Evolutionary conservation across 202 grass and related monocot genomes (phyloP), one percentile per base, ranked within the genome.

Genomic region (Musa balbisiana): DNA sequence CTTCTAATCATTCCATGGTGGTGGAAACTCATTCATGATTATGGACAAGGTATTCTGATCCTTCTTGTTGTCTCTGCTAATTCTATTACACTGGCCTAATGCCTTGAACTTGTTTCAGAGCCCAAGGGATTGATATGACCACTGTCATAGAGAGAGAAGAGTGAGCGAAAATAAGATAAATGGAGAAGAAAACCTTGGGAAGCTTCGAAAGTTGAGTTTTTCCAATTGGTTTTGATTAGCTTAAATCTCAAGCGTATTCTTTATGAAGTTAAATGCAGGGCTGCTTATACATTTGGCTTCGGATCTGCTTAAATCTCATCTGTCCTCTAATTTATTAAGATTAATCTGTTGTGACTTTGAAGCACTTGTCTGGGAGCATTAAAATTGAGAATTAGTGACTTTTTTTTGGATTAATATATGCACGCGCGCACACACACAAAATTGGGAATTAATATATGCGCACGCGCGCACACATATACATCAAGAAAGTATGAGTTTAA

Each of bases 171-270:
- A 83, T 86, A 2, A 93, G 90, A 73, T 69, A 89, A 25, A 88
- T 91, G 74, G 90, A 98, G 81, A 93, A 43, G 33, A 89, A 68
- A 89, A 97, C 80, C 84, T 97, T 49, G 78, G 86, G 62, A 98
- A 93, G 77, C 82, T 93, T 2, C 68, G 81, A 52, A 85, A 98
- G 81, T 93, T 98, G 27, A 76, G 84, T 60, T 63, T 89, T 79
- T 93, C 88, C 1, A 93, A 98, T 80, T 98, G 94, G 94, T 98
- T 93, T 55, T 93, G 77, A 85, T 50, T 23, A 15, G 13, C 55
- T 59, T 33, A 33, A 4, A 33, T 33, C 29, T 33, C 29, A 33
- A 33, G 3, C 29, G 29, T 33, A 4, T 33, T 33, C 29, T 33
- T 33, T 3, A 3, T 33, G 29, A 33, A 33, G 29, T 3, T 33